Percentiles rank a stretch among this genome's conserved stretches.
phyloP scores from a whole-genome alignment of 371 early-diverging fungal genomes.

The Mortierella sp. region DNA sequence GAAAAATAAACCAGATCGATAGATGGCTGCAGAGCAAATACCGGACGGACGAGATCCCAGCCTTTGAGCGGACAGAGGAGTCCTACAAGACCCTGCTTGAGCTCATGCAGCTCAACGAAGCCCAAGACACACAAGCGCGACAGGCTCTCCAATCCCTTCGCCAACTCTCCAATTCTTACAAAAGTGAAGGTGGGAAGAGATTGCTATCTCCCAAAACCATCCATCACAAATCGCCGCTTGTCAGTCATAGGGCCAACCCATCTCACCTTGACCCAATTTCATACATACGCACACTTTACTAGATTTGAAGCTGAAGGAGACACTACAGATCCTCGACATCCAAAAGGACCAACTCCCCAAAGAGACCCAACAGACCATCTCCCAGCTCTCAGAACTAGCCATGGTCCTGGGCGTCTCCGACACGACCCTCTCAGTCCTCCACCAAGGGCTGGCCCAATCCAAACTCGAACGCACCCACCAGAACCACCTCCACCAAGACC shows the following conservation, averaged over 20 bases:
- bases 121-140: constrained; percentile 26
- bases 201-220: too few species aligned
- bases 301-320: constrained; percentile 29
- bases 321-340: constrained; percentile 26
- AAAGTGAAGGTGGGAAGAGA: constrained; percentile 24
- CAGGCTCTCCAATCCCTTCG: constrained; percentile 18
- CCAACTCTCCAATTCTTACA: constrained; percentile 20
- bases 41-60: constrained; percentile 15
- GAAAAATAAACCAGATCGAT: constrained; percentile 30
- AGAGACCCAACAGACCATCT: constrained; percentile 11
- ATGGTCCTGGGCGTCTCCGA: constrained; percentile 33
- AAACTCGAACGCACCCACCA: constrained; percentile 12
- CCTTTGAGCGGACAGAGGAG: constrained; percentile 39
- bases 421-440: constrained; percentile 25
- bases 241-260: too few species aligned
- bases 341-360: constrained; percentile 14
- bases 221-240: background rate
- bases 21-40: constrained; percentile 40
- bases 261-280: too few species aligned
- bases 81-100: constrained; percentile 16
- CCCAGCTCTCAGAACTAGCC: constrained; percentile 32
- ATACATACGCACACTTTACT: background rate
- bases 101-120: constrained; percentile 27
- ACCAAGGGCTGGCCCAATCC: constrained; percentile 23
- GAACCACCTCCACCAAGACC: background rate